These are phyloP conservation scores for Ogataea siamensis DNA, from an alignment of 805 yeast species.

Conservation along the genomic window DNA sequence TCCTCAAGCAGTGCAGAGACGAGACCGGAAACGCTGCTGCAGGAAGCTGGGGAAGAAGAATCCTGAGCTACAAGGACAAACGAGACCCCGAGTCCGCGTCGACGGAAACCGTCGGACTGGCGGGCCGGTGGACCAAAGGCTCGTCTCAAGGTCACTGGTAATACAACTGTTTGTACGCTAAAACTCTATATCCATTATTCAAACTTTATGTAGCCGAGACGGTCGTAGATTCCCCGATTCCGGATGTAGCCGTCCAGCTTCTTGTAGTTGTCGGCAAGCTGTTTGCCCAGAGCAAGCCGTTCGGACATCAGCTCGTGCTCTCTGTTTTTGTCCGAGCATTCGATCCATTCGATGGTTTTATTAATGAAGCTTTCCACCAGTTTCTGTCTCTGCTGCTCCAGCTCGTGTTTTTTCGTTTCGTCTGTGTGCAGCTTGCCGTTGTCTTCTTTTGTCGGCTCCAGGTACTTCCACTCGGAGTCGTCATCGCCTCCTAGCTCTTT, in stretches of 20 bases:
- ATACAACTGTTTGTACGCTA: too few relatives aligned
- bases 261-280: constrained; percentile 62
- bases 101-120: constrained; percentile 27
- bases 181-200: constrained; percentile 11
- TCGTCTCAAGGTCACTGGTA: constrained; percentile 32
- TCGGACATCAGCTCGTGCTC: constrained; percentile 50
- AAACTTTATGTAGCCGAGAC: constrained; percentile 49
- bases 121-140: constrained; percentile 33
- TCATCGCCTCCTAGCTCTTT: constrained; percentile 74
- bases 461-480: constrained; percentile 54
- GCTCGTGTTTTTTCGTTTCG: constrained; percentile 44
- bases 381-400: constrained; percentile 49
- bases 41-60: constrained; percentile 83
- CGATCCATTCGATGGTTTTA: constrained; percentile 78
- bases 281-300: constrained; percentile 50
- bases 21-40: constrained; percentile 95
- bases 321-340: constrained; percentile 50
- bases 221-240: constrained; percentile 74
- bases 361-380: constrained; percentile 54
- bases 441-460: constrained; percentile 56
- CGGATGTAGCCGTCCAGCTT: constrained; percentile 79
- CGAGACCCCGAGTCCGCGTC: constrained; percentile 1
- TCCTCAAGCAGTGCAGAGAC: constrained; percentile 91
- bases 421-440: constrained; percentile 48
- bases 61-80: constrained; percentile 44